These are phyloP conservation scores for Mucor sp. DNA, from an alignment of 371 early-diverging fungal species.

Conservation along the genomic window DNA sequence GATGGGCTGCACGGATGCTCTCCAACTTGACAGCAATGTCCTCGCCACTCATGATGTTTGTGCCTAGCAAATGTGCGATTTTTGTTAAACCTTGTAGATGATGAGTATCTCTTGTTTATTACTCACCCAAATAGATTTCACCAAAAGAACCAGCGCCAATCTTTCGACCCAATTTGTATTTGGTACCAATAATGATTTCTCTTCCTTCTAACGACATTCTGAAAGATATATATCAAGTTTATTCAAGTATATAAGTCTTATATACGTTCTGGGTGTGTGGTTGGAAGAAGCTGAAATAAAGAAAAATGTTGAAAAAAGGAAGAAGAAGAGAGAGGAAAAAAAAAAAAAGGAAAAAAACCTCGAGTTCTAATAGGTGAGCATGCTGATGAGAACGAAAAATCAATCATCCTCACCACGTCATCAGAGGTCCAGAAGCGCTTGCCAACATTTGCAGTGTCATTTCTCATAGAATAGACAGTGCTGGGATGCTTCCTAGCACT, in stretches of 20 bases:
- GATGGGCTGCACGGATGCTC: constrained; percentile 89
- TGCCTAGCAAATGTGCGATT: constrained; percentile 55
- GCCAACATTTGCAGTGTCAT: neutral
- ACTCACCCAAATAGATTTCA: constrained; percentile 94
- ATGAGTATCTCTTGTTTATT: neutral
- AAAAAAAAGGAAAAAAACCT: constrained; percentile 7
- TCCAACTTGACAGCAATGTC: constrained; percentile 97
- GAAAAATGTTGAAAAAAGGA: neutral
- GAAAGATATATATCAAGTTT: neutral
- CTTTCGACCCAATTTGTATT: constrained; percentile 94
- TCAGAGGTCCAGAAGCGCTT: neutral
- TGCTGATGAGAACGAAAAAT: constrained; percentile 1
- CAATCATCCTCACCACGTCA: neutral
- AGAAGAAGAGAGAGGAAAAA: neutral
- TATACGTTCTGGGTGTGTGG: neutral
- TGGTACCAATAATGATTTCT: constrained; percentile 70
- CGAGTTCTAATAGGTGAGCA: constrained; percentile 6
- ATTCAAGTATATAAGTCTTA: neutral
- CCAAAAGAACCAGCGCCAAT: constrained; percentile 99
- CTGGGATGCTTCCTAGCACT: neutral
- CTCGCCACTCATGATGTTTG: constrained; percentile 91
- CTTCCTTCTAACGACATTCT: constrained; percentile 51
- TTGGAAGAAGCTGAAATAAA: neutral
- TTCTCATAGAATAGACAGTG: neutral
- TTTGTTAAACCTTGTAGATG: neutral